Base-by-base conservation (phyloP, 2,329 filamentous ascomycete genomes). In the Alternaria conjuncta region DNA sequence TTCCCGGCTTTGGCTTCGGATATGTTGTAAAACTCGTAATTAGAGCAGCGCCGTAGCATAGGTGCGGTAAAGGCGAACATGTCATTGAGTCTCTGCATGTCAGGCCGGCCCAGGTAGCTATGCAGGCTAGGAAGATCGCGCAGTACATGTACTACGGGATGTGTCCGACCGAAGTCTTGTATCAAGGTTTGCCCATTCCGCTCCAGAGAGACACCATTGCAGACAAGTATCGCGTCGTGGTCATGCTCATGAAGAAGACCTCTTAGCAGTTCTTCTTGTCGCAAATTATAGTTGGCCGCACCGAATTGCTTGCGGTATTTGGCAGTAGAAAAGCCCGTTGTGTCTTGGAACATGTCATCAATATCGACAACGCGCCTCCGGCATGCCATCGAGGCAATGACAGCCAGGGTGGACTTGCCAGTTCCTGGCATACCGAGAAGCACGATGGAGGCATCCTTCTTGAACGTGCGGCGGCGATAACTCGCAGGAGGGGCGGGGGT, bases 1-100 rank as follows among this genome's bases (percentile, higher is more conserved):
- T 63, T 65, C 21, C 67, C 60, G 7, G 61, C 63, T 51, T 69
- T 68, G 28, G 72, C 82, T 72, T 92, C 90, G 2, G 89, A 89
- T 15, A 92, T 82, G 69, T 93, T 93, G 82, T 89, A 93, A 76
- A 93, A 94, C 73, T 94, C 91, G 65, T 91, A 86, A 69, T 92
- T 93, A 11, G 89, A 90, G 73, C 89, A 92, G 2, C 84, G 84
- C 53, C 89, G 84, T 69, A 92, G 88, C 15, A 91, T 85, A 2
- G 84, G 81, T 21, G 83, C 84, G 66, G 85, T 87, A 13, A 86
- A 84, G 18, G 85, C 83, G 25, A 92, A 78, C 7, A 92, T 82
- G 49, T 86, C 86, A 46, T 84, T 81, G 2, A 90, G 83, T 68
- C 87, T 88, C 41, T 84, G 81, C 26, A 85, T 80, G 54, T 89